phyloP scores from a whole-genome alignment of 306 rosid genomes.

The Vigna reflexopilosa region DNA sequence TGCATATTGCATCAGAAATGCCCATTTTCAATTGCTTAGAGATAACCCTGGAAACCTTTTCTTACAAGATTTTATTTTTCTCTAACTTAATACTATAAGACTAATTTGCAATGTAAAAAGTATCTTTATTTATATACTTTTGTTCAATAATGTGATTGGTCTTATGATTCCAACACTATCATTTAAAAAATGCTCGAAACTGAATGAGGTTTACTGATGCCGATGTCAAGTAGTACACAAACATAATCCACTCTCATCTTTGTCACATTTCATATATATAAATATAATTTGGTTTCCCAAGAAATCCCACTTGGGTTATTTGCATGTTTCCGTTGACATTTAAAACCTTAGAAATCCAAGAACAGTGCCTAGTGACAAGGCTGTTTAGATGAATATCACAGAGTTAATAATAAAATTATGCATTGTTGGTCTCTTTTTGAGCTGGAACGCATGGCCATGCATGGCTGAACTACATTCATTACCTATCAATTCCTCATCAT shows the following conservation, averaged over 20 bases:
- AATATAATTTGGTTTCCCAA: neutral
- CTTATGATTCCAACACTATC: neutral
- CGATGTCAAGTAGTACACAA: slow-evolving; percentile 3
- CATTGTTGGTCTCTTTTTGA: slow-evolving; percentile 34
- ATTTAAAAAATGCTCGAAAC: neutral
- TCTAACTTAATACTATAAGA: too few species aligned
- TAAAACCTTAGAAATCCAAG: slow-evolving; percentile 33
- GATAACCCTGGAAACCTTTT: neutral
- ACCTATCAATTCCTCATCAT: slow-evolving; percentile 31
- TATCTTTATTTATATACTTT: too few species aligned
- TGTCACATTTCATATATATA: neutral
- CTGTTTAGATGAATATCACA: slow-evolving; percentile 23
- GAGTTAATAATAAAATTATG: slow-evolving; percentile 23
- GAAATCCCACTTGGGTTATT: slow-evolving; percentile 38
- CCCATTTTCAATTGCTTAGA: slow-evolving; percentile 10
- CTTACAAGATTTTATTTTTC: too few species aligned
- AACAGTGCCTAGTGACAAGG: slow-evolving; percentile 51
- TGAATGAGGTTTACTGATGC: neutral
- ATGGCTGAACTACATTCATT: slow-evolving; percentile 20
- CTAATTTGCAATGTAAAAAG: too few species aligned
- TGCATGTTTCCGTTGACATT: slow-evolving; percentile 35
- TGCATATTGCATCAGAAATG: neutral
- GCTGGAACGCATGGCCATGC: slow-evolving; percentile 56
- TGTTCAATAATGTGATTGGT: too few species aligned
- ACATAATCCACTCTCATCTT: slow-evolving; percentile 11